Percentiles rank a stretch among this genome's conserved stretches.
Evolutionary conservation across 2,329 filamentous ascomycete species (phyloP).

Genomic region (Claviceps sp.): DNA sequence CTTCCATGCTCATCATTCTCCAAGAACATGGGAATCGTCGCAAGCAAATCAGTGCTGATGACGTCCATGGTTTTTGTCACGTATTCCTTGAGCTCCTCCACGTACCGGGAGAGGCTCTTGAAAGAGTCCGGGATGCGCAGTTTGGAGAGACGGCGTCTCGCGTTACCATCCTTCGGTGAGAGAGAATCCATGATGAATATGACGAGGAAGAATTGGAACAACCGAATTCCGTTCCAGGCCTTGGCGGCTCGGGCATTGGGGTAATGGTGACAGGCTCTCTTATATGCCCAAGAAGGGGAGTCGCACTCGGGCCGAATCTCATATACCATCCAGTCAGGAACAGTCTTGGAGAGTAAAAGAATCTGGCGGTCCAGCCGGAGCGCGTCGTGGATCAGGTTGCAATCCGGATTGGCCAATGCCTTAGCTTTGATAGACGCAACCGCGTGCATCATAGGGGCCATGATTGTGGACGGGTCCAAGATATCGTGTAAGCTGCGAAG

Average conservation of each 20-base stretch:
- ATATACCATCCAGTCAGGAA: constrained; percentile 2
- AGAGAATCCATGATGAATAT: not conserved
- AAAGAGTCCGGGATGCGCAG: constrained; percentile 1
- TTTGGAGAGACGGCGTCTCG: not conserved
- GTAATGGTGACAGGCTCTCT: constrained; percentile 9
- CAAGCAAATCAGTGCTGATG: constrained; percentile 11
- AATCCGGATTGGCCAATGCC: not conserved
- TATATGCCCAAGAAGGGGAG: constrained; percentile 8
- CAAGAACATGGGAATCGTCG: constrained; percentile 10
- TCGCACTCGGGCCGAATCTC: constrained; percentile 1
- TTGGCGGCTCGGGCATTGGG: constrained; percentile 8
- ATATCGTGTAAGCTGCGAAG: constrained; percentile 5
- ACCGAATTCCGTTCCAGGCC: not conserved
- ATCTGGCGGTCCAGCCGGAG: constrained; percentile 9
- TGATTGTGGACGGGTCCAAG: not conserved
- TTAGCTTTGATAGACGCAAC: constrained; percentile 8
- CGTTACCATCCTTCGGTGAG: not conserved
- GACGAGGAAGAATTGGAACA: not conserved
- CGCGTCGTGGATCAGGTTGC: constrained; percentile 10
- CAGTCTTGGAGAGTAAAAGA: not conserved
- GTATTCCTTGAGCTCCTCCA: constrained; percentile 3
- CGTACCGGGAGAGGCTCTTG: not conserved
- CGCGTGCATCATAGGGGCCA: not conserved
- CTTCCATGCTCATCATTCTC: constrained; percentile 2
- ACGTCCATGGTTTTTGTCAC: constrained; percentile 8